Percentiles rank a stretch among this genome's conserved stretches.
These are phyloP conservation scores for Dipodascopsis uninucleata DNA, from an alignment of 805 yeast species.

Conservation along the genomic window DNA sequence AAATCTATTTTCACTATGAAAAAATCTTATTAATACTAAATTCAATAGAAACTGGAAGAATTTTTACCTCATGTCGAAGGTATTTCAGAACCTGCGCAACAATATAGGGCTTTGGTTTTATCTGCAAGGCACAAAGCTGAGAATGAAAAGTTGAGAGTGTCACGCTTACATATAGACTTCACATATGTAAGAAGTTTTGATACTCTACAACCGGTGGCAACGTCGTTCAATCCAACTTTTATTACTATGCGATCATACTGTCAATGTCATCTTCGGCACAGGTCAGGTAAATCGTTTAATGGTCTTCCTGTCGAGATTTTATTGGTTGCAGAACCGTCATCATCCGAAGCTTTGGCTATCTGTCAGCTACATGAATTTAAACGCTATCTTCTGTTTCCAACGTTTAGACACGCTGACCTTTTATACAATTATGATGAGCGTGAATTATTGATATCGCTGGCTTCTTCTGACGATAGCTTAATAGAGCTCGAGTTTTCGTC, in stretches of 20 bases:
- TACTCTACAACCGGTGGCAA: conserved; percentile 21
- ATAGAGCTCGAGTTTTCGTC: conserved; percentile 21
- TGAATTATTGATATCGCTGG: conserved; percentile 5
- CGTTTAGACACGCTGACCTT: conserved; percentile 22
- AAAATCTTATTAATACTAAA: too few relatives aligned
- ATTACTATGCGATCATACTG: conserved; percentile 24
- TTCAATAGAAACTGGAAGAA: conserved; percentile 26
- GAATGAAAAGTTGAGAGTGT: conserved; percentile 19
- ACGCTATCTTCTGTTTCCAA: conserved; percentile 22
- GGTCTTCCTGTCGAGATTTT: conserved; percentile 27
- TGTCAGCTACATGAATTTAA: conserved; percentile 26
- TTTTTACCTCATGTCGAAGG: conserved; percentile 23
- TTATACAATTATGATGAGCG: conserved; percentile 7
- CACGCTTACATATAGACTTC: conserved; percentile 20
- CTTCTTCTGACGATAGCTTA: conserved; percentile 19
- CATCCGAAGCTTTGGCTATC: conserved; percentile 22
- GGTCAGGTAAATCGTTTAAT: conserved; percentile 21
- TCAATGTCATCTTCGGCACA: conserved; percentile 22
- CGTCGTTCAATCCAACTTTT: conserved; percentile 13
- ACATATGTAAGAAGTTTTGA: conserved; percentile 25
- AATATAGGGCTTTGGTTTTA: conserved; percentile 22
- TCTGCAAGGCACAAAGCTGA: conserved; percentile 28
- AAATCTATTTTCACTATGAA: background rate
- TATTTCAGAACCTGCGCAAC: conserved; percentile 17
- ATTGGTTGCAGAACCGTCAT: conserved; percentile 17